Evolutionary conservation across 2,329 filamentous ascomycete species (phyloP).

Genomic region (Penicillium janthinellum): DNA sequence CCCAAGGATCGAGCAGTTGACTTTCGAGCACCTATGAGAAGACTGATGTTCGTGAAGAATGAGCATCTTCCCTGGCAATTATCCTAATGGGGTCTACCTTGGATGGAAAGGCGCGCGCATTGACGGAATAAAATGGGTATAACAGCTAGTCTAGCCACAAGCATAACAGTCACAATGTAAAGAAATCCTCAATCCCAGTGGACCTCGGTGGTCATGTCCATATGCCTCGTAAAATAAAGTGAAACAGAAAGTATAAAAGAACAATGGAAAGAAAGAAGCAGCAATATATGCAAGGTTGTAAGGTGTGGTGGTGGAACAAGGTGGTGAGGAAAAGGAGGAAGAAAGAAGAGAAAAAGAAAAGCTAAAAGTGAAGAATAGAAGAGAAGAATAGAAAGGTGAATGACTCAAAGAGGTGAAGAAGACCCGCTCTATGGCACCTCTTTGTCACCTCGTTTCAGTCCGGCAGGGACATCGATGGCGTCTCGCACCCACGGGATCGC

Average conservation of each 20-base stretch:
- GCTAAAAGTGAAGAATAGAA: conserved; percentile 5
- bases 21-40: neutral
- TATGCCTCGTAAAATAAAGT: conserved; percentile 16
- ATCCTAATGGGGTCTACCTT: neutral
- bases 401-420: conserved; percentile 14
- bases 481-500: conserved; percentile 73
- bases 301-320: neutral
- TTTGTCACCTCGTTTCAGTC: conserved; percentile 56
- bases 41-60: neutral
- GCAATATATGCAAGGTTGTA: neutral
- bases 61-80: neutral
- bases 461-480: conserved; percentile 69
- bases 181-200: conserved; percentile 5
- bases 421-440: conserved; percentile 48
- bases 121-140: conserved; percentile 18
- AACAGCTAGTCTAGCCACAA: conserved; percentile 21
- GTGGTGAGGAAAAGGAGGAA: neutral
- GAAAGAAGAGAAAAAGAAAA: conserved; percentile 4
- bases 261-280: neutral
- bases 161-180: conserved; percentile 2
- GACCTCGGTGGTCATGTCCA: conserved; percentile 13
- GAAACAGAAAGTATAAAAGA: neutral
- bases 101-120: neutral
- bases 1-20: neutral
- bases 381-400: neutral